phyloP scores from a whole-genome alignment of 176 grass and related monocot genomes.

The Microstegium vimineum region DNA sequence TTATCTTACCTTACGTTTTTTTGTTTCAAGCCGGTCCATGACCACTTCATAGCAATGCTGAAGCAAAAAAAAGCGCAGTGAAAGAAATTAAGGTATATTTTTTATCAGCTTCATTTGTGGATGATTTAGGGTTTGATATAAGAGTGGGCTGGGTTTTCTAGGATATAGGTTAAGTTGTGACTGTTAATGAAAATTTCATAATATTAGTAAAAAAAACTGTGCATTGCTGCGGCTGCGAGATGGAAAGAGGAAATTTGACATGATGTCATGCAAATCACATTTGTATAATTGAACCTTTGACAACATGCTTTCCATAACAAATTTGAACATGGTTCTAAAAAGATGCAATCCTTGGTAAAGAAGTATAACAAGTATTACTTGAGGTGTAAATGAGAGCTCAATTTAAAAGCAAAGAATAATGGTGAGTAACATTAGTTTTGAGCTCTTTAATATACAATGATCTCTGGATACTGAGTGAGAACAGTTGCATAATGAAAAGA shows the following conservation, averaged over 20 bases:
- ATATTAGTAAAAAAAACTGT: not conserved
- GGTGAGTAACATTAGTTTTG: not conserved
- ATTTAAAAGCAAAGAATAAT: not conserved
- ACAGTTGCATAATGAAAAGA: not conserved
- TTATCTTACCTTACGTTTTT: not conserved
- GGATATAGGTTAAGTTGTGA: not conserved
- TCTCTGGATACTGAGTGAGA: not conserved
- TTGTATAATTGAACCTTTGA: not conserved
- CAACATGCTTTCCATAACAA: not conserved
- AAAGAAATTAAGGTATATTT: conserved; percentile 47
- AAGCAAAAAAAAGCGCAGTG: conserved; percentile 34
- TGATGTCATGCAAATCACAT: too few species aligned
- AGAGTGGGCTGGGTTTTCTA: not conserved
- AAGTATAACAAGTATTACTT: not conserved
- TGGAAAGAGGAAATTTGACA: not conserved
- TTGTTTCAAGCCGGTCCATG: conserved; percentile 37
- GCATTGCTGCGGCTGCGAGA: not conserved
- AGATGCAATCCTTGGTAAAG: conserved; percentile 1
- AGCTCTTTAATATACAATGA: not conserved
- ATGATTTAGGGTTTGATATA: not conserved
- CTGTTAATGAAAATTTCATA: not conserved
- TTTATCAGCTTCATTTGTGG: not conserved
- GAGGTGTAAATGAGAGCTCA: not conserved
- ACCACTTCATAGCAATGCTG: conserved; percentile 38
- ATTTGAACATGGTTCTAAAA: not conserved